These are phyloP conservation scores for Raffaelea arxii DNA, from an alignment of 2,329 filamentous ascomycete species.

Conservation along the genomic window DNA sequence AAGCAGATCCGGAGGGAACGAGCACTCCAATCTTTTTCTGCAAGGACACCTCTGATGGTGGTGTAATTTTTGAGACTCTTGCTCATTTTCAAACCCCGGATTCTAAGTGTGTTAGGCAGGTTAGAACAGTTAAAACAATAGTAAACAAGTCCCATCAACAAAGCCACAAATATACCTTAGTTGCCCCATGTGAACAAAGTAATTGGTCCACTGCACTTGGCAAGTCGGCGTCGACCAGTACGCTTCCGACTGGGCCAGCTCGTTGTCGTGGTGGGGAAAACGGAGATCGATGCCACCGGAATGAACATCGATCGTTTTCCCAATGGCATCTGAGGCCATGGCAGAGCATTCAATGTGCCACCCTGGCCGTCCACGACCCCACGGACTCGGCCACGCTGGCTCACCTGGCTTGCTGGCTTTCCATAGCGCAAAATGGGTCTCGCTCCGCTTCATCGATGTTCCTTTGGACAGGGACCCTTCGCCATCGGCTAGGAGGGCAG, in stretches of 20 bases:
- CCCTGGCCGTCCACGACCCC: slow-evolving; percentile 58
- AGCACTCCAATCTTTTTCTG: not conserved
- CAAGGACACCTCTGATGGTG: not conserved
- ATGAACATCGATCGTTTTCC: slow-evolving; percentile 59
- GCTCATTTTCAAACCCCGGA: slow-evolving; percentile 57
- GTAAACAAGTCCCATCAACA: slow-evolving; percentile 1
- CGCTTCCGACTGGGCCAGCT: slow-evolving; percentile 62
- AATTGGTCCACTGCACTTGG: slow-evolving; percentile 51
- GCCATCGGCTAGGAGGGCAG: slow-evolving; percentile 54
- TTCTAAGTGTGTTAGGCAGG: slow-evolving; percentile 51
- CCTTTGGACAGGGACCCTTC: slow-evolving; percentile 54
- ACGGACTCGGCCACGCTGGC: slow-evolving; percentile 49
- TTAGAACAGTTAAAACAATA: slow-evolving; percentile 23
- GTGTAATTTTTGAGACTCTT: slow-evolving; percentile 50
- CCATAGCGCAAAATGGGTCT: slow-evolving; percentile 57
- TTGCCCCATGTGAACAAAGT: slow-evolving; percentile 70
- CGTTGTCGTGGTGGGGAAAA: slow-evolving; percentile 43
- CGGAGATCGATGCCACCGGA: slow-evolving; percentile 59
- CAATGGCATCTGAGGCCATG: slow-evolving; percentile 59
- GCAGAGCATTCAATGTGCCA: slow-evolving; percentile 71
- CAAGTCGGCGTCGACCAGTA: slow-evolving; percentile 40
- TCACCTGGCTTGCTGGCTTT: slow-evolving; percentile 51
- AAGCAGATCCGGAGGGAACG: slow-evolving; percentile 20
- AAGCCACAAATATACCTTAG: slow-evolving; percentile 51
- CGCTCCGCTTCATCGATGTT: slow-evolving; percentile 48